Evolutionary conservation across 2,329 filamentous ascomycete genomes (phyloP).

Genomic region (Pseudogymnoascus sp.): DNA sequence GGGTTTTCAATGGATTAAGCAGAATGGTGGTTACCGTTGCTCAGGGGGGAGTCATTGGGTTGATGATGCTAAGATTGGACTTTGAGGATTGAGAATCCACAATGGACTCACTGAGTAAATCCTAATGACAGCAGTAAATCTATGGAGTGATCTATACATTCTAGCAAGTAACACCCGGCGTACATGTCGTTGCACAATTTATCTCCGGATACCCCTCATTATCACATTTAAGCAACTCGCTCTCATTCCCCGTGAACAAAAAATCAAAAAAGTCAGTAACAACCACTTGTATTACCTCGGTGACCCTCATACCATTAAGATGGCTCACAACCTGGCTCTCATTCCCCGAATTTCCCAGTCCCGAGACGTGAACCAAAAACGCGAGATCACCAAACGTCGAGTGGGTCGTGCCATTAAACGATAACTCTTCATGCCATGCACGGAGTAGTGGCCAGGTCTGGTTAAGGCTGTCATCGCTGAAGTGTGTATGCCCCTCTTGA

Average conservation of each 20-base stretch:
- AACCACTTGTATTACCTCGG: slow-evolving; percentile 25
- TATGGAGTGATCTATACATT: not conserved
- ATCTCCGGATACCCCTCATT: slow-evolving; percentile 19
- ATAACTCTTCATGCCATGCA: slow-evolving; percentile 27
- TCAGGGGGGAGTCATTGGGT: slow-evolving; percentile 52
- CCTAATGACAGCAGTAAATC: not conserved
- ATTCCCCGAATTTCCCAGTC: slow-evolving; percentile 13
- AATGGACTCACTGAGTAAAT: no score
- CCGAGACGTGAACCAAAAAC: slow-evolving; percentile 21
- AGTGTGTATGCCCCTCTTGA: not conserved
- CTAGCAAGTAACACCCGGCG: not conserved
- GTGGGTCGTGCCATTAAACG: slow-evolving; percentile 24
- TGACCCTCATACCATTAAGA: slow-evolving; percentile 22
- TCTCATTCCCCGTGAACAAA: slow-evolving; percentile 17
- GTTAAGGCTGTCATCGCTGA: slow-evolving; percentile 17
- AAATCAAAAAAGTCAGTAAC: slow-evolving; percentile 25
- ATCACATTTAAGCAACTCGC: slow-evolving; percentile 10
- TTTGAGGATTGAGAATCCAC: not conserved
- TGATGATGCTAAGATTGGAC: slow-evolving; percentile 29
- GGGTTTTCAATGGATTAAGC: slow-evolving; percentile 56
- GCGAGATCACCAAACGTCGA: slow-evolving; percentile 27
- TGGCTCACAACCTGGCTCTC: slow-evolving; percentile 21
- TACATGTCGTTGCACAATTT: not conserved
- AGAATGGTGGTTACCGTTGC: slow-evolving; percentile 52
- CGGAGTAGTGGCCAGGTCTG: slow-evolving; percentile 20